phyloP scores from a whole-genome alignment of 495 filamentous ascomycete genomes.

The Podospora bellae-mahoneyi region DNA sequence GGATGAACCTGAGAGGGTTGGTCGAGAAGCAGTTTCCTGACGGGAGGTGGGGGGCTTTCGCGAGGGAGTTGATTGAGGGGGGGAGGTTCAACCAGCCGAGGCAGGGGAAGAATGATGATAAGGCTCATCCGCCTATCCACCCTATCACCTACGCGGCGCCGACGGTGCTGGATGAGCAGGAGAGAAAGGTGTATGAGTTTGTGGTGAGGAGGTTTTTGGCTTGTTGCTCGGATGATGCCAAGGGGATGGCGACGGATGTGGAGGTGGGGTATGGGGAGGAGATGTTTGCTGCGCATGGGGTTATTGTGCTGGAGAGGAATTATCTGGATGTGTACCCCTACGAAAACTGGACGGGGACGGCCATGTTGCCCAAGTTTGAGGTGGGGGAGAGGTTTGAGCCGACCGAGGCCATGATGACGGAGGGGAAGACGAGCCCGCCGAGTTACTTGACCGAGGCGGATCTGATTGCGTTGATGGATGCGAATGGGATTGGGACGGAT shows the following conservation, averaged over 20 bases:
- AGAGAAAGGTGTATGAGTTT: constrained; percentile 86
- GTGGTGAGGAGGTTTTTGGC: constrained; percentile 91
- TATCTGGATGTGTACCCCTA: constrained; percentile 96
- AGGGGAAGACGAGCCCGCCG: constrained; percentile 81
- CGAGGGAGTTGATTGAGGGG: constrained; percentile 72
- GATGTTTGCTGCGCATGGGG: constrained; percentile 70
- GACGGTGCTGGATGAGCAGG: constrained; percentile 57
- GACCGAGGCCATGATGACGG: constrained; percentile 80
- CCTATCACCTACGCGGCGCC: constrained; percentile 76
- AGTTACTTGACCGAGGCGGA: constrained; percentile 92
- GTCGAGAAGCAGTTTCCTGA: constrained; percentile 81
- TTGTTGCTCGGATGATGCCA: constrained; percentile 92
- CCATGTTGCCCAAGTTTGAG: constrained; percentile 72
- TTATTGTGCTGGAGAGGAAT: constrained; percentile 84
- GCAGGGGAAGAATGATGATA: constrained; percentile 83
- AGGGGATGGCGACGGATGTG: constrained; percentile 78
- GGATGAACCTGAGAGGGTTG: constrained; percentile 76
- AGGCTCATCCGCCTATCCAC: constrained; percentile 96
- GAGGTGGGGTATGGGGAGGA: constrained; percentile 83
- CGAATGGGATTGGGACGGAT: constrained; percentile 96
- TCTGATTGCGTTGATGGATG: constrained; percentile 97
- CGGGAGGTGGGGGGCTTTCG: constrained; percentile 74
- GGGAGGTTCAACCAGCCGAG: constrained; percentile 72
- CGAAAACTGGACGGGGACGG: constrained; percentile 89
- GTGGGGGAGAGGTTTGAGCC: constrained; percentile 80